Conservation (phyloP, 495 filamentous ascomycete species). For the Penicillium maclennaniae region DNA sequence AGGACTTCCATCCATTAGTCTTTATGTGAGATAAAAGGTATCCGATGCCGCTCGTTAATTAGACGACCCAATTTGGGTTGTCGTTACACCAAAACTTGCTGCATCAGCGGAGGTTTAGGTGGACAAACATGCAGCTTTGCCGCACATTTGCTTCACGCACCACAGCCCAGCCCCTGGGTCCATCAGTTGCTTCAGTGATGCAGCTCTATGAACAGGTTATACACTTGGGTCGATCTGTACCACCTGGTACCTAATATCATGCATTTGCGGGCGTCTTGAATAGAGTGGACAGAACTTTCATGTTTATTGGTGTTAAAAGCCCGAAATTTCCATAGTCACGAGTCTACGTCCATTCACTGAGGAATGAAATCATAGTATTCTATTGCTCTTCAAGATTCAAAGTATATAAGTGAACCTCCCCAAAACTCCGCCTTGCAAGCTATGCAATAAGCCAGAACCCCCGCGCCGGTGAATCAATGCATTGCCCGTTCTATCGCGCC, state of each 20-base stretch:
- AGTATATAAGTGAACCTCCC: background rate
- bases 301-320: background rate
- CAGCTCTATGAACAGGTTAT: background rate
- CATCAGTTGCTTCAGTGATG: background rate
- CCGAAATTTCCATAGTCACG: background rate
- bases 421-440: background rate
- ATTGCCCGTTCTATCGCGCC: background rate
- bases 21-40: background rate
- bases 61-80: background rate
- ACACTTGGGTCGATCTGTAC: background rate
- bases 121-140: background rate
- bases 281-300: background rate
- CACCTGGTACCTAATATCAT: background rate
- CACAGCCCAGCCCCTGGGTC: background rate
- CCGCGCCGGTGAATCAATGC: background rate
- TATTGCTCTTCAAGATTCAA: background rate
- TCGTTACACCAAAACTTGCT: background rate
- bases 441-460: background rate
- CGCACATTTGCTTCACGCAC: background rate
- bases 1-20: background rate
- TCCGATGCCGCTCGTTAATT: background rate
- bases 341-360: background rate
- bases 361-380: background rate
- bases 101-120: background rate
- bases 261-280: background rate